Evolutionary conservation across 2,329 filamentous ascomycete species (phyloP), one percentile per base, ranked within the genome.

Genomic region (Ilyonectria destructans): DNA sequence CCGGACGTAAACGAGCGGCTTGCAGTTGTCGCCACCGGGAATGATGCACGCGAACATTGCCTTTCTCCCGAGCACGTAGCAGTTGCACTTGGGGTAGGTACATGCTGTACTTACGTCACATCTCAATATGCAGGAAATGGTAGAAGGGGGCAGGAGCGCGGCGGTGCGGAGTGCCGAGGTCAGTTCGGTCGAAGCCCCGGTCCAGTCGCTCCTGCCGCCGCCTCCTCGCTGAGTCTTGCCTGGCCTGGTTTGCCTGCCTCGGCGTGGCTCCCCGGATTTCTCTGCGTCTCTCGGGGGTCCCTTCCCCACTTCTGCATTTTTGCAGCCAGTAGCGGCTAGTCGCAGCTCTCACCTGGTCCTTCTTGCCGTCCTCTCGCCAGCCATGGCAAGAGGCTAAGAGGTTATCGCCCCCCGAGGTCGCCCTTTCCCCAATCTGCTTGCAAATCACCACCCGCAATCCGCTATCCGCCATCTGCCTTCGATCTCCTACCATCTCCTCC

Each of bases 191-290:
- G 40, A 15, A 61, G 63, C 61, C 62, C 70, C 71, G 73, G 70
- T 31, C 63, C 64, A 46, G 46, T 33, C 51, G 51, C 51, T 33
- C 51, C 19, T 54, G 51, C 51, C 13, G 29, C n/a, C 31, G 21
- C 31, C 15, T 10, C 29, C 46, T 40, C 52, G 40, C 40, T 43
- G 40, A 43, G 40, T n/a, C 40, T 43, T 43, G 40, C 40, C 40
- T 26, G 26, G 26, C 26, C 26, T 26, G 26, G 26, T 43, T n/a
- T n/a, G 52, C 43, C 43, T 19, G 58, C 26, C 51, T 62, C 59
- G 59, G 60, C 73, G 35, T 49, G 57, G n/a, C 67, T 67, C 74
- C 74, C 74, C 74, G 71, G 74, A 76, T 76, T 76, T 76, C 73
- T 76, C 68, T 68, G 70, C 67, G 71, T 57, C 35, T 23, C 46